These are phyloP conservation scores for Phylloporus arenicola DNA, from an alignment of 768 basidiomycete species.

Conservation along the genomic window DNA sequence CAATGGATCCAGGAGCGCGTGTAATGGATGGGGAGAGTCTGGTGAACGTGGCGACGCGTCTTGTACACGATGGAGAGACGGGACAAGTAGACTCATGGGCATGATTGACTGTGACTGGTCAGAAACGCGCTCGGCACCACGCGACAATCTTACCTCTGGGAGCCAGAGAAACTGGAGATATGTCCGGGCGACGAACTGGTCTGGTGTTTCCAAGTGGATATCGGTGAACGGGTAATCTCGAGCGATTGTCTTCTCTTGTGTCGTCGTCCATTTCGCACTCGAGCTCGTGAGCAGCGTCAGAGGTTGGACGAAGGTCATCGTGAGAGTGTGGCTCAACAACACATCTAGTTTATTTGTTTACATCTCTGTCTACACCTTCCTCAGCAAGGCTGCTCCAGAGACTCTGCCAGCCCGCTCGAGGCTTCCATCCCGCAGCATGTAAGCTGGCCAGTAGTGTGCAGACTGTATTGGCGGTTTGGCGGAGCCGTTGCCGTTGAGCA, in stretches of 20 bases:
- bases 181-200: conserved; percentile 54
- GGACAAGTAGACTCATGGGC: conserved; percentile 55
- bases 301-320: conserved; percentile 17
- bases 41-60: conserved; percentile 25
- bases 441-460: conserved; percentile 65
- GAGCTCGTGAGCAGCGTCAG: conserved; percentile 19
- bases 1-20: conserved; percentile 53
- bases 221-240: conserved; percentile 53
- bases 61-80: conserved; percentile 49
- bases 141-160: conserved; percentile 49
- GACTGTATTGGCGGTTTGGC: conserved; percentile 1
- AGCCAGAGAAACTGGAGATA: conserved; percentile 79
- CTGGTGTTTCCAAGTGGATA: conserved; percentile 40
- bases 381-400: conserved; percentile 15
- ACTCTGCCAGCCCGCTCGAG: conserved; percentile 71
- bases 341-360: neutral
- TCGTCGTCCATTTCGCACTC: conserved; percentile 45
- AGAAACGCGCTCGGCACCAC: conserved; percentile 4
- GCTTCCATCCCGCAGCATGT: conserved; percentile 68
- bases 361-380: conserved; percentile 1
- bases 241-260: conserved; percentile 54
- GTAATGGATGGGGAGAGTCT: conserved; percentile 47
- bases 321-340: neutral
- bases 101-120: conserved; percentile 54
- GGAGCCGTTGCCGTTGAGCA: neutral